These are phyloP conservation scores for Plasmodium vivax DNA, from an alignment of 169 alveolate genomes.

Conservation along the genomic window DNA sequence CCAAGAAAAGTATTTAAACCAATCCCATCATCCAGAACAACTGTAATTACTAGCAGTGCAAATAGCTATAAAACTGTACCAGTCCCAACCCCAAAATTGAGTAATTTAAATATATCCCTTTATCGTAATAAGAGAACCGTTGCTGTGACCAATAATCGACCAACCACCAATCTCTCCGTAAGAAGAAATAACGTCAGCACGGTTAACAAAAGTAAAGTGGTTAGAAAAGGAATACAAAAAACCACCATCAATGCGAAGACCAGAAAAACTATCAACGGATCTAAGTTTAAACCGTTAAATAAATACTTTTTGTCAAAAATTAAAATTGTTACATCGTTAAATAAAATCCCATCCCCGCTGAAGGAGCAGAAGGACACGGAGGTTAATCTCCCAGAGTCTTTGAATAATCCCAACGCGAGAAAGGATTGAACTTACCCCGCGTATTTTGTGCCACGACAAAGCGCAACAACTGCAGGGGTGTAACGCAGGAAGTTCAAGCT, in stretches of 20 bases:
- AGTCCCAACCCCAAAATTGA: slow-evolving; percentile 15
- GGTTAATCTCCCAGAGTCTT: slow-evolving; percentile 71
- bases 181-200: slow-evolving; percentile 15
- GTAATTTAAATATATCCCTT: slow-evolving; percentile 56
- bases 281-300: slow-evolving; percentile 63
- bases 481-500: neutral
- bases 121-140: slow-evolving; percentile 59
- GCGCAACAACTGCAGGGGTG: neutral
- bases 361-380: slow-evolving; percentile 73
- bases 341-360: slow-evolving; percentile 73
- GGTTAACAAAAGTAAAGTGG: slow-evolving; percentile 43
- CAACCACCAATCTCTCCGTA: neutral
- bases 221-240: slow-evolving; percentile 48
- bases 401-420: slow-evolving; percentile 43
- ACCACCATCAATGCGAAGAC: neutral
- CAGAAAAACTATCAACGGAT: slow-evolving; percentile 33
- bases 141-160: slow-evolving; percentile 3
- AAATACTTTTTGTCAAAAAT: slow-evolving; percentile 68
- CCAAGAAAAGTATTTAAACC: slow-evolving; percentile 61
- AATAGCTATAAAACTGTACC: slow-evolving; percentile 50
- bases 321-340: slow-evolving; percentile 68
- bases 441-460: neutral
- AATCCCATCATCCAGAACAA: slow-evolving; percentile 23
- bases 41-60: slow-evolving; percentile 13
- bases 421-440: neutral